phyloP scores from a whole-genome alignment of 176 grass and related monocot genomes.

The Cenchrus americanus region DNA sequence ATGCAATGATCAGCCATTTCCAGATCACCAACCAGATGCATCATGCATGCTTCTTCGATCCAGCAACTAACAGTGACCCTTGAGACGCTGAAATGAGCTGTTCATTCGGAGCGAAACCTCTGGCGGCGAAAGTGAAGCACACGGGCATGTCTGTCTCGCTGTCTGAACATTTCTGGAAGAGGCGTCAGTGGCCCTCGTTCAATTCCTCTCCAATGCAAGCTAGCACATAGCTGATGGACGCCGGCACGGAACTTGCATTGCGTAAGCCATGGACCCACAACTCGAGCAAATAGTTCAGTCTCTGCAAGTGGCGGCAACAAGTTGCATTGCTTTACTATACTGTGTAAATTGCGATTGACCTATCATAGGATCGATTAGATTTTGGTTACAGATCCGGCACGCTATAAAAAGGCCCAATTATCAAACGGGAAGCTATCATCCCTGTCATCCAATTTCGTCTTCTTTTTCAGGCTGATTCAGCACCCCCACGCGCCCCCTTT shows the following conservation, averaged over 20 bases:
- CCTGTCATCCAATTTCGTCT: background rate
- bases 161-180: constrained; percentile 33
- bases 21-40: background rate
- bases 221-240: background rate
- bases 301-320: background rate
- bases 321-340: background rate
- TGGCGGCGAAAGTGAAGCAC: background rate
- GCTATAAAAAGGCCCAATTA: constrained; percentile 3
- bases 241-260: background rate
- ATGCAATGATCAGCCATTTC: background rate
- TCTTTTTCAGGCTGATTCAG: constrained; percentile 16
- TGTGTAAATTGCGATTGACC: constrained; percentile 10
- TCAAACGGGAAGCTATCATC: constrained; percentile 7
- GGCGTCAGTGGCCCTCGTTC: background rate
- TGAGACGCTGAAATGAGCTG: constrained; percentile 37
- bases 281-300: background rate
- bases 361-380: background rate
- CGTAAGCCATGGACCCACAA: constrained; percentile 3
- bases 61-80: constrained; percentile 18
- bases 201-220: background rate
- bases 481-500: background rate
- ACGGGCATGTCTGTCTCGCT: background rate
- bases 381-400: constrained; percentile 8
- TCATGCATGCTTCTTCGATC: background rate
- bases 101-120: background rate